Percentiles rank a stretch among this genome's conserved stretches.
phyloP scores from a whole-genome alignment of 768 basidiomycete species.

The Trametopsis cervina region DNA sequence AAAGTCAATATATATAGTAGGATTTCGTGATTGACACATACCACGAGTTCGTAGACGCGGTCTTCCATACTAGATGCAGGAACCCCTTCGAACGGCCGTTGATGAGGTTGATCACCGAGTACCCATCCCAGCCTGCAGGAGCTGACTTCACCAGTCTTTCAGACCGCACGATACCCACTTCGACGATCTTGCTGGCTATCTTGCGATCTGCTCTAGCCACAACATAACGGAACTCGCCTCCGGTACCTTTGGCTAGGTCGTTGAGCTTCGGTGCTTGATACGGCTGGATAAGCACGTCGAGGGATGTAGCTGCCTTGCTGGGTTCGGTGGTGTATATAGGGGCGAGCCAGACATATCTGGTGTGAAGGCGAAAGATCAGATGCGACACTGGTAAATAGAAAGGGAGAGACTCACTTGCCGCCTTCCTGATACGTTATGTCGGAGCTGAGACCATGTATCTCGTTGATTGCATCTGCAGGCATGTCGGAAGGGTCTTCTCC shows the following conservation, averaged over 20 bases:
- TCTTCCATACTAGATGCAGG: constrained; percentile 6
- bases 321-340: not conserved
- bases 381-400: not conserved
- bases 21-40: not conserved
- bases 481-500: not conserved
- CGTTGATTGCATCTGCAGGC: not conserved
- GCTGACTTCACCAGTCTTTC: not conserved
- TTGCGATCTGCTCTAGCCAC: constrained; percentile 1
- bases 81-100: constrained; percentile 1
- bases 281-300: constrained; percentile 4
- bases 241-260: not conserved
- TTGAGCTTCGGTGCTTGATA: constrained; percentile 1
- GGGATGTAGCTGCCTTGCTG: constrained; percentile 1
- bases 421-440: not conserved
- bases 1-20: not conserved
- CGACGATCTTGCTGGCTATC: constrained; percentile 1
- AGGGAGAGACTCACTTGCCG: not conserved
- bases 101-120: not conserved
- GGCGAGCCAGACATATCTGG: constrained; percentile 2
- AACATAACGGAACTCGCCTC: constrained; percentile 7
- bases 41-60: constrained; percentile 5
- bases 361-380: not conserved
- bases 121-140: constrained; percentile 1
- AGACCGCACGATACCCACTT: not conserved
- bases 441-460: not conserved